A percentile compares a stretch with the other conserved stretches of the same genome.
phyloP scores from a whole-genome alignment of 192 early-diverging fungal species.

The Podila horticola region DNA sequence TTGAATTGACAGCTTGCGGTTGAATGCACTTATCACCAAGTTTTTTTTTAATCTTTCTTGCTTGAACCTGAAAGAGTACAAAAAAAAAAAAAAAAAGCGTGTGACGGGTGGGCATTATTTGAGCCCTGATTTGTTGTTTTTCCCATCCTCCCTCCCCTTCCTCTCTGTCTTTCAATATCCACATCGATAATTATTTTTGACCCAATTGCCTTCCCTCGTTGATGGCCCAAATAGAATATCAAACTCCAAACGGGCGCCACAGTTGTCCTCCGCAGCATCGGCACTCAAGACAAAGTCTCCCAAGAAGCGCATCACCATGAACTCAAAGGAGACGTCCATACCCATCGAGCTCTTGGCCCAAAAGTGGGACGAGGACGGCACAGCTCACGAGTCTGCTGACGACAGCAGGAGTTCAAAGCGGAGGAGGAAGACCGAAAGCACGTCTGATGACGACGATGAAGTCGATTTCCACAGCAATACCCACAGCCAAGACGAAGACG shows the following conservation, averaged over 20 bases:
- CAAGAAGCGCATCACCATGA: conserved; percentile 31
- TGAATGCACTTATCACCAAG: too few relatives aligned
- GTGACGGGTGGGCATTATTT: too few relatives aligned
- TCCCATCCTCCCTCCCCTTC: not conserved
- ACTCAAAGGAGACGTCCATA: conserved; percentile 21
- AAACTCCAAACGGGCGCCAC: conserved; percentile 8
- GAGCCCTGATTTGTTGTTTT: too few relatives aligned
- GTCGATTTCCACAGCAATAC: not conserved
- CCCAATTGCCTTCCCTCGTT: not conserved
- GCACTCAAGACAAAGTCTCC: conserved; percentile 17
- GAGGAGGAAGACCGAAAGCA: conserved; percentile 31
- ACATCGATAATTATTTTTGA: not conserved
- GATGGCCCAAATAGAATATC: conserved; percentile 19
- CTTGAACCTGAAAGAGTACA: too few relatives aligned
- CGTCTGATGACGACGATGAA: conserved; percentile 24
- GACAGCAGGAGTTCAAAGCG: conserved; percentile 36
- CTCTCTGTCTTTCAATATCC: not conserved
- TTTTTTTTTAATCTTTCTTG: not conserved
- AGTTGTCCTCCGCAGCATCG: conserved; percentile 1
- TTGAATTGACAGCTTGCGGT: too few relatives aligned
- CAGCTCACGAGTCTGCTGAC: not conserved
- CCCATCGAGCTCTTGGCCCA: not conserved
- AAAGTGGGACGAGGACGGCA: not conserved
- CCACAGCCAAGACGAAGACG: not conserved
- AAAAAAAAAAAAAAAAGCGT: too few relatives aligned